These are phyloP conservation scores for Chrysopogon serrulatus DNA, from an alignment of 176 grass and related monocot species.

Conservation along the genomic window DNA sequence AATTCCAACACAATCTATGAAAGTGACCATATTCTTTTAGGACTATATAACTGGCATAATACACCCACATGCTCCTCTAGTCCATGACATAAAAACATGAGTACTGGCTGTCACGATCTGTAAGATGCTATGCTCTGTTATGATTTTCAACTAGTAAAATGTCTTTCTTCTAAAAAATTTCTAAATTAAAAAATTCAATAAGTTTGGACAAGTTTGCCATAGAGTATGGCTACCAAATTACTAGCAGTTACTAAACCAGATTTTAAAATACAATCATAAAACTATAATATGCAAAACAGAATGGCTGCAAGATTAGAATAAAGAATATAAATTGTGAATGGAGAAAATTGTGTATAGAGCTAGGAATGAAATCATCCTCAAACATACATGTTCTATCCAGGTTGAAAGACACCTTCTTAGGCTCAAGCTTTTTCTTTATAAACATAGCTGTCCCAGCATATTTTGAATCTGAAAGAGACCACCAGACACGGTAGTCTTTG, in stretches of 20 bases:
- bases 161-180: background rate
- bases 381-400: constrained; percentile 78
- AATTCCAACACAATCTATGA: background rate
- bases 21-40: background rate
- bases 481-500: constrained; percentile 76
- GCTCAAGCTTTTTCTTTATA: constrained; percentile 79
- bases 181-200: background rate
- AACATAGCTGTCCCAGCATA: constrained; percentile 83
- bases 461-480: constrained; percentile 98
- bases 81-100: background rate
- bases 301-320: background rate
- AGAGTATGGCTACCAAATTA: background rate
- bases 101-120: background rate
- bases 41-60: background rate
- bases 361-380: background rate
- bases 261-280: constrained; percentile 8
- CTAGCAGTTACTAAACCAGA: background rate
- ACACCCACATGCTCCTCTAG: background rate
- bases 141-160: background rate
- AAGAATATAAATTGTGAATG: no score
- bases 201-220: background rate
- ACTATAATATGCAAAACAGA: background rate
- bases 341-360: background rate
- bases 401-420: constrained; percentile 83
- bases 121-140: background rate